Evolutionary conservation across 2,329 filamentous ascomycete genomes (phyloP).

Genomic region (Aspergillus felis): DNA sequence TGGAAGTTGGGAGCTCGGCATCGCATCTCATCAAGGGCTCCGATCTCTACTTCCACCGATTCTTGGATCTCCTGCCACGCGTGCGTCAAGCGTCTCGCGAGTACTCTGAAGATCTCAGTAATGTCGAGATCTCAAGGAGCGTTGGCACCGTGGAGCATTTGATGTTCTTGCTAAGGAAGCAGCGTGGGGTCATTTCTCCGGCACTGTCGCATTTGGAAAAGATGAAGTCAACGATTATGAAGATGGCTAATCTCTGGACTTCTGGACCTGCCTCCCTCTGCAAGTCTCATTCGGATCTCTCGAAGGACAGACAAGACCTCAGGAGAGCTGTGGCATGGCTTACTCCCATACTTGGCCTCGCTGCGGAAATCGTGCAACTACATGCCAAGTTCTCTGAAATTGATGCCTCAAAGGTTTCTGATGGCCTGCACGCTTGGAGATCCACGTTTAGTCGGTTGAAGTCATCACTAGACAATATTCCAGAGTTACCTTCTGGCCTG

Average conservation of each 20-base stretch:
- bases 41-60: conserved; percentile 74
- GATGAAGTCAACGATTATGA: conserved; percentile 27
- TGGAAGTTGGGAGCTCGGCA: conserved; percentile 18
- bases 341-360: conserved; percentile 63
- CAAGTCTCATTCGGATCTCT: conserved; percentile 13
- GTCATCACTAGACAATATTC: conserved; percentile 41
- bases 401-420: conserved; percentile 45
- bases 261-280: conserved; percentile 22
- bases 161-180: conserved; percentile 50
- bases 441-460: conserved; percentile 46
- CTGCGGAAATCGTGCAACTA: conserved; percentile 58
- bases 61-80: conserved; percentile 68
- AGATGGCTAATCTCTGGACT: conserved; percentile 33
- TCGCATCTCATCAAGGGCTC: conserved; percentile 39
- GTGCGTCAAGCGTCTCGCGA: conserved; percentile 65
- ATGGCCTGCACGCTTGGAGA: conserved; percentile 50
- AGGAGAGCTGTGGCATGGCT: conserved; percentile 55
- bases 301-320: conserved; percentile 19
- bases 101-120: conserved; percentile 80
- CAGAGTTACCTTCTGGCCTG: conserved; percentile 52
- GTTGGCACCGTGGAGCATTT: conserved; percentile 84
- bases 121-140: conserved; percentile 73
- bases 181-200: conserved; percentile 35
- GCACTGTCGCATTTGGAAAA: conserved; percentile 26
- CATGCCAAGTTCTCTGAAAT: conserved; percentile 62